Evolutionary conservation across 2,329 filamentous ascomycete species (phyloP).

Genomic region (Fusarium udum): DNA sequence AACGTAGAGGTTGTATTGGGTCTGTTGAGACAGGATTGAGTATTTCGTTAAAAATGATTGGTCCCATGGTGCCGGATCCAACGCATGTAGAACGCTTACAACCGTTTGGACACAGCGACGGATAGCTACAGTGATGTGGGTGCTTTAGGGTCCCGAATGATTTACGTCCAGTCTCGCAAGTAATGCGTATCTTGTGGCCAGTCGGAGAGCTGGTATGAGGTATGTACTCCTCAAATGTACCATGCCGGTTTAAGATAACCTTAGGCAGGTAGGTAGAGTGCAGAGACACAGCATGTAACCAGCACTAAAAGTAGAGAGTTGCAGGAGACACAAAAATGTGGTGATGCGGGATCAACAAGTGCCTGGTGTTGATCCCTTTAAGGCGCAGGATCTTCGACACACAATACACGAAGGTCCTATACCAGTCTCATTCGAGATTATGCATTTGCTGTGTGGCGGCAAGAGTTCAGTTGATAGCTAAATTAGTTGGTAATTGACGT

Average conservation of each 20-base stretch:
- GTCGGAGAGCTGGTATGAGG: slow-evolving; percentile 10
- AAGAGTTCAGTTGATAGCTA: not conserved
- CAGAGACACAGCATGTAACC: not conserved
- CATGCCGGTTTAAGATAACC: not conserved
- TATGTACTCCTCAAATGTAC: not conserved
- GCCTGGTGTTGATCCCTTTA: slow-evolving; percentile 1
- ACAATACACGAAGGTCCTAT: not conserved
- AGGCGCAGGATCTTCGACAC: slow-evolving; percentile 7
- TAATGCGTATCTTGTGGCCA: not conserved
- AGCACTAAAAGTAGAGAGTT: not conserved
- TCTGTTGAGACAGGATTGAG: not conserved
- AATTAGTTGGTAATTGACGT: slow-evolving; percentile 19
- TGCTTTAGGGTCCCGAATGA: not conserved
- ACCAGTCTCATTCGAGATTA: not conserved
- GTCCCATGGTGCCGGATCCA: slow-evolving; percentile 22
- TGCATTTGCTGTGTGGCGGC: not conserved
- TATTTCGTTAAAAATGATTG: slow-evolving; percentile 2
- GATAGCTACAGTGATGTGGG: slow-evolving; percentile 14
- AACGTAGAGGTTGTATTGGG: not conserved
- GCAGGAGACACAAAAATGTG: not conserved
- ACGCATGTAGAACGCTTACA: not conserved
- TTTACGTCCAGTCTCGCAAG: not conserved
- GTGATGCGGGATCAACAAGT: not conserved
- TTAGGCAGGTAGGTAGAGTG: not conserved
- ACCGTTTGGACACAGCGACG: slow-evolving; percentile 8